Evolutionary conservation across 768 basidiomycete species (phyloP).

Genomic region (Antrodiella citrinella): DNA sequence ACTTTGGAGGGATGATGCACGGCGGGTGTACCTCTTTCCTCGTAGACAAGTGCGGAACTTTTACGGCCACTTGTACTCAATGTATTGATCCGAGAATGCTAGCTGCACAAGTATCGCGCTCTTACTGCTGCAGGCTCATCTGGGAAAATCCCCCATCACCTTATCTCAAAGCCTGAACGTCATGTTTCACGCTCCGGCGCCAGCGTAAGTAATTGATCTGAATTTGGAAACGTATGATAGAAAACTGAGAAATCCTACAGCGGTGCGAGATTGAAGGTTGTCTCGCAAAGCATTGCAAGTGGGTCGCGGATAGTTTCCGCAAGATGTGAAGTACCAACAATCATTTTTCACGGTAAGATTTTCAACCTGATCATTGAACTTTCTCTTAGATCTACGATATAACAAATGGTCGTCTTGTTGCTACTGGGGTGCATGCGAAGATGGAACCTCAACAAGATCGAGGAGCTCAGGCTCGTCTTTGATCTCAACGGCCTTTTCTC

Average conservation of each 20-base stretch:
- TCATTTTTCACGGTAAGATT: neutral
- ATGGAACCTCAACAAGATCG: constrained; percentile 8
- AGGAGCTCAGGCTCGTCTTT: constrained; percentile 12
- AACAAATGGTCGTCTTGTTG: constrained; percentile 11
- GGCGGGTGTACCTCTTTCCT: constrained; percentile 20
- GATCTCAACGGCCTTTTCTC: no score
- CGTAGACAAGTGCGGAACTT: constrained; percentile 18
- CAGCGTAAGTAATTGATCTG: constrained; percentile 39
- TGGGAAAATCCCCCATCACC: neutral
- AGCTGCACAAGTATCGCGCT: neutral
- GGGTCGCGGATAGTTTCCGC: neutral
- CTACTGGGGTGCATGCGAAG: constrained; percentile 14
- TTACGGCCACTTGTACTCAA: no score
- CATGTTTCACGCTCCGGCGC: constrained; percentile 60
- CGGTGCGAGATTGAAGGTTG: neutral
- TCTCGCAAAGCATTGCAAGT: neutral
- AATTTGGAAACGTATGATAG: neutral
- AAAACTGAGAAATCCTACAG: neutral
- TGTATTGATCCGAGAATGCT: no score
- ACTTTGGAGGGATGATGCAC: constrained; percentile 14
- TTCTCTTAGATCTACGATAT: constrained; percentile 16
- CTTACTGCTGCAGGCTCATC: neutral
- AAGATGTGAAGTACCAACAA: neutral
- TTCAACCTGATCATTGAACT: neutral
- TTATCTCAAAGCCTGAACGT: constrained; percentile 68